A percentile compares a stretch with the other conserved stretches of the same genome.
These are phyloP conservation scores for Eutypella sp. DNA, from an alignment of 2,329 filamentous ascomycete genomes.

Conservation along the genomic window DNA sequence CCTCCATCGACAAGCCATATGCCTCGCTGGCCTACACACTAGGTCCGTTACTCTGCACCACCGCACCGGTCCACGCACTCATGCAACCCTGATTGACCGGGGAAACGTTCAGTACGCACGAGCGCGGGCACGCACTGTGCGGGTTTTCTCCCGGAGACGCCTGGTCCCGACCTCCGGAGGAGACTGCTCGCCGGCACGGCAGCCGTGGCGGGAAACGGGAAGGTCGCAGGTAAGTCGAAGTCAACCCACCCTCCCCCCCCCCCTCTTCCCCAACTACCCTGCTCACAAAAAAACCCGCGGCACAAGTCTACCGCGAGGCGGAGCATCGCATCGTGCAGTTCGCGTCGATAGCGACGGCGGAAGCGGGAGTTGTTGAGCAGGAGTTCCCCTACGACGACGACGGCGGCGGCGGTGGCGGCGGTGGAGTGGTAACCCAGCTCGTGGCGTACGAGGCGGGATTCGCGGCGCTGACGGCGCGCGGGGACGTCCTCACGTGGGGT, in stretches of 20 bases:
- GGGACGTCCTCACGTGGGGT: conserved; percentile 49
- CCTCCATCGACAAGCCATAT: conserved; percentile 24
- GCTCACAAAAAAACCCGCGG: conserved; percentile 9
- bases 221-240: conserved; percentile 26
- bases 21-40: conserved; percentile 37
- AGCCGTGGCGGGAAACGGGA: conserved; percentile 31
- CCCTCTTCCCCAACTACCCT: no score
- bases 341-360: conserved; percentile 8
- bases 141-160: conserved; percentile 18
- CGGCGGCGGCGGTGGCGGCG: no score
- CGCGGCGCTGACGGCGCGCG: conserved; percentile 37
- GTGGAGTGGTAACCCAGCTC: conserved; percentile 33
- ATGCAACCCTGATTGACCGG: conserved; percentile 3
- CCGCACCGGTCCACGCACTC: background rate
- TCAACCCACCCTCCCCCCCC: no score
- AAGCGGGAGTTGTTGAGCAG: no score
- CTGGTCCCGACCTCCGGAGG: conserved; percentile 13
- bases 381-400: no score
- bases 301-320: conserved; percentile 19
- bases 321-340: conserved; percentile 24
- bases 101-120: conserved; percentile 13
- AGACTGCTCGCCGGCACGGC: conserved; percentile 19
- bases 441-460: conserved; percentile 47
- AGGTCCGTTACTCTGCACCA: conserved; percentile 27
- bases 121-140: conserved; percentile 19